Evolutionary conservation across 441 rosid species (phyloP), one percentile per base, ranked within the genome.

Genomic region (Euphorbia schlechtendalii): DNA sequence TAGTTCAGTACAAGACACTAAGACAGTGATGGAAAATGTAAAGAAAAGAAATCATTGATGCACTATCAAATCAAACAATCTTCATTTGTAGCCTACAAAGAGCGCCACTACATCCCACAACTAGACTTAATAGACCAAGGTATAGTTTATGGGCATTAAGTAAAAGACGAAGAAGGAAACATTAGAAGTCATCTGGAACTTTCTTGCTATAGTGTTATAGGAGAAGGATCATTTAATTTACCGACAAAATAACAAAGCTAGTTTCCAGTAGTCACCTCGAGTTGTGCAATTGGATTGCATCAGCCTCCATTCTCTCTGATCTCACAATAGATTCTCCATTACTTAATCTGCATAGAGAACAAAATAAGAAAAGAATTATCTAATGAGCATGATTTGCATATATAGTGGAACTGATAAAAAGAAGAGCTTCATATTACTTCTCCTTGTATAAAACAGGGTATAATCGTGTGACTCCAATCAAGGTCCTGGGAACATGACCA

Each of bases 371-470:
- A 52, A 51, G 46, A 20, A 8, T 22, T 21, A 62, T 36, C 34
- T 27, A 62, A 25, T 59, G 43, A 59, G 68, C 69, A 72, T 22
- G 21, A 45, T 41, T 67, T 53, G 63, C 40, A 51, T 64, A 59
- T 48, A 13, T 64, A 63, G 49, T 58, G 65, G 53, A 73, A 38
- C 63, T 27, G 61, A 46, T 60, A 67, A 72, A 69, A 75, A 3
- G 17, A 58, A 46, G 25, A 57, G 61, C 55, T 63, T 69, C 59
- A 67, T 60, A 57, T 75, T 74, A 92, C 98, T 88, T 88, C 78
- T 95, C 99, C 86, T 81, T 92, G 87, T 85, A 95, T 17, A 91
- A 82, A 74, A 88, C 70, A 56, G 99, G 98, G 71, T 95, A 95
- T 70, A 91, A 70, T 38, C 99, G 83, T 64, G 88, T 86, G 61